Evolutionary conservation across 495 filamentous ascomycete genomes (phyloP).

Genomic region (Usnea hakonensis): DNA sequence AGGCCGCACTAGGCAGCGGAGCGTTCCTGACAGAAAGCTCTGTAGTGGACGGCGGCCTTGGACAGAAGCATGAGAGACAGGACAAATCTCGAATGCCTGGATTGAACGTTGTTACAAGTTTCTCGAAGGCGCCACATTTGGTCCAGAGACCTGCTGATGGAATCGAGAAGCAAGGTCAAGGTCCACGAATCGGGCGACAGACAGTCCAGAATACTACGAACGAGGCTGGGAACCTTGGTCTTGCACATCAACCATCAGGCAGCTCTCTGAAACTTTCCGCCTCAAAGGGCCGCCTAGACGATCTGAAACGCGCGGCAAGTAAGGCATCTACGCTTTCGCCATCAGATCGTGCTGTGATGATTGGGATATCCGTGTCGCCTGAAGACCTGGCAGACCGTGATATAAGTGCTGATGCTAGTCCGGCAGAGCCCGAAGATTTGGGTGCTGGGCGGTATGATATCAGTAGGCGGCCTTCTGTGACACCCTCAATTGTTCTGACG

Average conservation of each 20-base stretch:
- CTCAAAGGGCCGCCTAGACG: conserved; percentile 23
- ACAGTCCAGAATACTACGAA: conserved; percentile 24
- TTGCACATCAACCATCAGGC: conserved; percentile 14
- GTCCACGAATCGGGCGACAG: conserved; percentile 22
- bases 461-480: conserved; percentile 34
- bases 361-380: conserved; percentile 65
- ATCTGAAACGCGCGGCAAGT: conserved; percentile 20
- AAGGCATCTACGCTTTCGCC: conserved; percentile 54
- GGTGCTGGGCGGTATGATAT: conserved; percentile 29
- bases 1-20: not conserved
- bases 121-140: conserved; percentile 27
- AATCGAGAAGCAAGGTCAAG: conserved; percentile 2
- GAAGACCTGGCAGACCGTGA: conserved; percentile 45
- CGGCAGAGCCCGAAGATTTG: conserved; percentile 32
- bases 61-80: conserved; percentile 35
- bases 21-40: conserved; percentile 32
- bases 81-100: conserved; percentile 51
- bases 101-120: conserved; percentile 57
- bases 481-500: conserved; percentile 49
- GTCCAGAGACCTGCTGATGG: conserved; percentile 22
- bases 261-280: conserved; percentile 21
- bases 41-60: conserved; percentile 37
- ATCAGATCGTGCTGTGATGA: conserved; percentile 65
- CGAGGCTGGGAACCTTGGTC: conserved; percentile 5
- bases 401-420: conserved; percentile 45